Base-by-base conservation (phyloP, 2,329 filamentous ascomycete genomes). In the Fusarium protoensiforme region DNA sequence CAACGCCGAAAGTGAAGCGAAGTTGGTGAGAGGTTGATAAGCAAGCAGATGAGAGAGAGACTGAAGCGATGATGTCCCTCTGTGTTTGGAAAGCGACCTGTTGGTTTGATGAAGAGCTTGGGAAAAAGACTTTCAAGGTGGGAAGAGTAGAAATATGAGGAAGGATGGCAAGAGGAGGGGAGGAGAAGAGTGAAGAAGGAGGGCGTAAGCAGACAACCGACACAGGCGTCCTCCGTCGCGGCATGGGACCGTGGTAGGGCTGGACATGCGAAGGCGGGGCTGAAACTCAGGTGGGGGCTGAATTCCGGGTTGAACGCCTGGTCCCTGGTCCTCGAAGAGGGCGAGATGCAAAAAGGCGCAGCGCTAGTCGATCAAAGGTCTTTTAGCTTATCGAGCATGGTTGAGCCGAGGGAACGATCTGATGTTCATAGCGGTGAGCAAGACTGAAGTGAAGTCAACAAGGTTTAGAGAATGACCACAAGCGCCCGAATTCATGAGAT, bases 161-260 rank as follows among this genome's bases (percentile, higher is more conserved):
- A 54, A 67, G 36, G 38, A 10, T 13, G 27, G 31, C 16, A 56
- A 43, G 56, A 65, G 56, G 63, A 62, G 22, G 39, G 64, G 54
- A 60, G 33, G 33, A 54, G 18, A 48, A 54, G 20, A 27, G 39
- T 38, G 18, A 35, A 39, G 48, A 54, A 67, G 38, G 41, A 62
- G 58, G 39, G 39, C 62, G 59, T 58, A 56, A 43, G 48, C 27
- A 27, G 41, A 56, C 41, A 39, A 41, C 53, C 33, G 36, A 57
- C 43, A 64, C 61, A 67, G 57, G 43, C 24, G 43, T 48, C 31
- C 20, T 60, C 35, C 59, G 27, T 22, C 48, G 43, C 20, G 10
- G 57, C 54, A 64, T 59, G 53, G 69, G 56, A 65, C 33, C 59
- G 56, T 58, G 69, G 70, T 78, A 78, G 76, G 76, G 75, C 76